phyloP scores from a whole-genome alignment of 768 basidiomycete species.

The Rhizopogon rudus region DNA sequence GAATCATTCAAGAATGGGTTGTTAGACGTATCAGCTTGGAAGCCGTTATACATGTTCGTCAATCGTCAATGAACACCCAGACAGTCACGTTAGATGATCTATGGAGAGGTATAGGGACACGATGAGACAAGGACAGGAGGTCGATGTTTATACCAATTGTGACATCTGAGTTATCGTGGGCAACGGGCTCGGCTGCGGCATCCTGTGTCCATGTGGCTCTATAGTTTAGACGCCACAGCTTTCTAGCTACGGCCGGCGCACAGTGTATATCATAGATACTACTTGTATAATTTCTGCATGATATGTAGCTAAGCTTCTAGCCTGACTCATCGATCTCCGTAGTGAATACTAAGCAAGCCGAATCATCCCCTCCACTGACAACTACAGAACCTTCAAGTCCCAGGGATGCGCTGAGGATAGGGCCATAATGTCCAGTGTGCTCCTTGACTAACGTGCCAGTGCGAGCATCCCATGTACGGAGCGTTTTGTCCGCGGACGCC shows the following conservation, averaged over 20 bases:
- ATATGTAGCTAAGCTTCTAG: too few relatives aligned
- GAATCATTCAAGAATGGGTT: constrained; percentile 67
- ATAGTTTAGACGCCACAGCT: too few relatives aligned
- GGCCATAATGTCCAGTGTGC: constrained; percentile 78
- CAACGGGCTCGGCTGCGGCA: neutral
- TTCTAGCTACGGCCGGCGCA: too few relatives aligned
- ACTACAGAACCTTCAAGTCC: constrained; percentile 68
- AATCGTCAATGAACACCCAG: neutral
- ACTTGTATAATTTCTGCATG: too few relatives aligned
- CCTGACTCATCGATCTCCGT: constrained; percentile 37
- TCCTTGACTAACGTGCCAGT: constrained; percentile 73
- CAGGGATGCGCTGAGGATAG: constrained; percentile 72
- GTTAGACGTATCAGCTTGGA: constrained; percentile 32
- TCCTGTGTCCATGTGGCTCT: too few relatives aligned
- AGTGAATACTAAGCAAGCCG: constrained; percentile 76
- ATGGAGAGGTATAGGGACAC: neutral
- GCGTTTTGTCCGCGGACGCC: constrained; percentile 79
- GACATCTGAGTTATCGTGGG: neutral
- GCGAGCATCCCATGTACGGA: constrained; percentile 92
- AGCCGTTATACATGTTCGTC: neutral
- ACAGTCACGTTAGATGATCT: neutral
- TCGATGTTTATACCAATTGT: neutral
- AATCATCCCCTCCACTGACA: constrained; percentile 90
- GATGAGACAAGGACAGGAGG: neutral
- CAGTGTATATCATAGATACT: too few relatives aligned